Base-by-base conservation (phyloP, 176 grass and related monocot species). In the Oryza longistaminata region DNA sequence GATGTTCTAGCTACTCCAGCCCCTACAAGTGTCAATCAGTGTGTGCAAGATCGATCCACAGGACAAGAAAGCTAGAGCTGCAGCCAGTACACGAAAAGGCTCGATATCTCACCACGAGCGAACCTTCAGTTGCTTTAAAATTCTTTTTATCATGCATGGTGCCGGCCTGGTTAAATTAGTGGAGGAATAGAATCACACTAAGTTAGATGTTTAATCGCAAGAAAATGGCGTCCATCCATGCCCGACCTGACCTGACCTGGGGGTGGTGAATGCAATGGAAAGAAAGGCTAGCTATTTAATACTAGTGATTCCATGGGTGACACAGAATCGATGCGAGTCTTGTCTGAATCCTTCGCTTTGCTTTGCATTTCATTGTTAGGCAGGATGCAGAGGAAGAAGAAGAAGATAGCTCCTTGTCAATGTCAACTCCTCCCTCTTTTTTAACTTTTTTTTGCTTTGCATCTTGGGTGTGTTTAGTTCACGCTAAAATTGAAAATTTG, bases 171-270 rank as follows among this genome's bases (percentile, higher is more conserved):
- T 75, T 72, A 67, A 67, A 62, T 68, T 78, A 46, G 24, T 40
- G 16, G 27, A 25, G 39, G 80, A 66, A 17, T 77, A 44, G 76
- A 86, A 73, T 86, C 40, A 13, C 84, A 80, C 68, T 24, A 73
- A 25, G 1, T 33, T 1, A n/a, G 19, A 48, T 2, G n/a, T 17
- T 77, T 58, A 70, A 86, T 64, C 13, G 52, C 25, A 12, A 34
- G 26, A 71, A 85, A 71, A 35, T 5, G 17, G 68, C 58, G 61
- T 50, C 68, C 76, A 2, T 73, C 76, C 68, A 17, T 80, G 53
- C 17, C 53, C 7, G 64, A 34, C 6, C 16, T 39, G 39, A 19
- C 17, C 53, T 21, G 64, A 34, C 6, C 16, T 39, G 39, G n/a
- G 6, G 3, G 26, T 27, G 2, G 15, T 9, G 13, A 16, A 66